Base-by-base conservation (phyloP, 257 asterid genomes). In the Solanum habrochaites region DNA sequence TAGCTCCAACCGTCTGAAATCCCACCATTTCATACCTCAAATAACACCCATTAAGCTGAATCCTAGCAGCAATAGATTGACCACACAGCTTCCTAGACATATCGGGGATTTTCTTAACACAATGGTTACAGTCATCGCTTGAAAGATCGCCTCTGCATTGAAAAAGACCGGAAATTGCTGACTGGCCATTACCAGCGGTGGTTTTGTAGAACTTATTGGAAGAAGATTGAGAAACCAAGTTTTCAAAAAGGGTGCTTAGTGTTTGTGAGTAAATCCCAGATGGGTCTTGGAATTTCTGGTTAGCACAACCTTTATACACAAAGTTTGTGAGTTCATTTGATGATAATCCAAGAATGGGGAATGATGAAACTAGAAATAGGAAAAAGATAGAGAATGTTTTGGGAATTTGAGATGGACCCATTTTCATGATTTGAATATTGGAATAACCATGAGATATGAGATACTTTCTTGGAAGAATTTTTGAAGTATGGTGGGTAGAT, bases 141-240 rank as follows among this genome's bases (percentile, higher is more conserved):
- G 98, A 92, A 52, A 96, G 95, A 81, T 96, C 99, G 32, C 95
- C 98, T 42, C 99, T 82, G 92, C 99, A 96, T 83, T 96, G 99
- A 86, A 91, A 93, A 11, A 91, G 89, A 16, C 98, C 99, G 72
- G 40, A 75, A 47, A 96, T 64, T 90, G 96, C 89, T 52, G 92
- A 43, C 32, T 91, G 87, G 11, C 91, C 92, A 69, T 80, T 92
- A 35, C 93, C 93, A 70, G 90, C 27, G 62, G 94, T 69, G 86
- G 96, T 58, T 45, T 92, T 94, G 94, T 90, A 88, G 95, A 94
- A 96, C 49, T 92, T 96, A 0, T 90, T 47, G 58, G 95, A 27
- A 70, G 96, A 90, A 42, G 99, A 94, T 85, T 90, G 95, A 86
- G 99, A 83, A 80, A 86, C 72, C 18, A 96, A 75, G 64, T 89